Conservation (phyloP, 2,329 filamentous ascomycete genomes). For the Diplodia corticola region DNA sequence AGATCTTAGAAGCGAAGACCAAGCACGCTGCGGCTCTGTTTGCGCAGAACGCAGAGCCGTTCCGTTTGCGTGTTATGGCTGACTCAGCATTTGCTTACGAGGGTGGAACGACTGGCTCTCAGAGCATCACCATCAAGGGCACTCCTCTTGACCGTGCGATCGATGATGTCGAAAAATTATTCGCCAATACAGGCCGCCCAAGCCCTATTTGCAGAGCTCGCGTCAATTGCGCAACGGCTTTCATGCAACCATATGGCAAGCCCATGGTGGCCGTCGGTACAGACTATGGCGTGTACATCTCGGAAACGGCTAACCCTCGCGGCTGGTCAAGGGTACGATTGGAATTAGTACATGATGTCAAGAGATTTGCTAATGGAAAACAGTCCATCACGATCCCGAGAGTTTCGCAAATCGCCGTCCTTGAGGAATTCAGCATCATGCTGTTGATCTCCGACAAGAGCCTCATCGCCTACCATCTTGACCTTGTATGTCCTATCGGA, state of each 20-base stretch:
- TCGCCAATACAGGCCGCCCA: constrained; percentile 65
- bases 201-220: constrained; percentile 77
- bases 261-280: constrained; percentile 92
- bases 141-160: constrained; percentile 92
- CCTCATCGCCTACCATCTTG: constrained; percentile 89
- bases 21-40: constrained; percentile 85
- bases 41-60: constrained; percentile 93
- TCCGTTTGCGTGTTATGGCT: constrained; percentile 85
- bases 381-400: constrained; percentile 73
- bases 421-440: constrained; percentile 94
- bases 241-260: constrained; percentile 76
- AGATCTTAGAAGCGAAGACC: constrained; percentile 93
- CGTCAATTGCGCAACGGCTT: constrained; percentile 92
- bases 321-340: constrained; percentile 83
- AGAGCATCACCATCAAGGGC: constrained; percentile 77
- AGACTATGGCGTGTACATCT: constrained; percentile 89
- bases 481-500: constrained; percentile 66
- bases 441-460: constrained; percentile 88
- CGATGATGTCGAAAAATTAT: constrained; percentile 78
- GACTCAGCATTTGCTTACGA: constrained; percentile 90
- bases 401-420: constrained; percentile 89
- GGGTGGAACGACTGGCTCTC: constrained; percentile 51
- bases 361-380: constrained; percentile 6
- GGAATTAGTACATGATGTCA: background rate
- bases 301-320: constrained; percentile 83